A percentile compares a stretch with the other conserved stretches of the same genome.
Evolutionary conservation across 768 basidiomycete genomes (phyloP).

Genomic region (Lactifluus piperatus): DNA sequence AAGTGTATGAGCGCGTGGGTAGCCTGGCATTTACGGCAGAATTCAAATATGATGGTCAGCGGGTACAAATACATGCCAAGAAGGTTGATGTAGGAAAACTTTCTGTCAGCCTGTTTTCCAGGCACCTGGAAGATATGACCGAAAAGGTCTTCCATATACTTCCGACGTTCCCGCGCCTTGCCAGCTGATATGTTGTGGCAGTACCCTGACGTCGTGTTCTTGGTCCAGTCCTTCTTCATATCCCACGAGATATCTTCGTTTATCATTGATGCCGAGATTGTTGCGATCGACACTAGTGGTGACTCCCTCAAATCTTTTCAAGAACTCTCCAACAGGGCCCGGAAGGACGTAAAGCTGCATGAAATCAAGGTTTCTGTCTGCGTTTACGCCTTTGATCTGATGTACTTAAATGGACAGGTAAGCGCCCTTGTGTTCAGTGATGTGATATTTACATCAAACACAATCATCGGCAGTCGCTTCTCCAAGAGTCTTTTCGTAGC

Average conservation of each 20-base stretch:
- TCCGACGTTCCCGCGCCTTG: conserved; percentile 7
- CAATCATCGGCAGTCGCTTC: conserved; percentile 42
- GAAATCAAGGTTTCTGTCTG: conserved; percentile 74
- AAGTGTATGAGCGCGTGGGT: conserved; percentile 68
- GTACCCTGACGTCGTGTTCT: conserved; percentile 75
- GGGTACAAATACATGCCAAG: conserved; percentile 68
- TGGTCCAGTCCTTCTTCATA: conserved; percentile 45
- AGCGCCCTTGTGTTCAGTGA: conserved; percentile 23
- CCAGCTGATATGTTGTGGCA: conserved; percentile 25
- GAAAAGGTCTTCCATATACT: conserved; percentile 46
- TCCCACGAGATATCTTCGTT: conserved; percentile 45
- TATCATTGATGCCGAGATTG: conserved; percentile 82
- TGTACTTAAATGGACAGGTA: conserved; percentile 78
- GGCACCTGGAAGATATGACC: conserved; percentile 90
- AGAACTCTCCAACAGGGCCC: conserved; percentile 74
- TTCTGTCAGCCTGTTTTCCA: conserved; percentile 66
- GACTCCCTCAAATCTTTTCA: conserved; percentile 74
- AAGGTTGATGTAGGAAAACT: conserved; percentile 26
- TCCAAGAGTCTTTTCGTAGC: conserved; percentile 60
- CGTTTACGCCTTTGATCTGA: conserved; percentile 84
- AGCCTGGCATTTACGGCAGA: conserved; percentile 71
- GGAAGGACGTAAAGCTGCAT: conserved; percentile 69
- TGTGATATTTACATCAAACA: conserved; percentile 6
- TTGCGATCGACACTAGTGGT: conserved; percentile 61
- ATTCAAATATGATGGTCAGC: conserved; percentile 87